phyloP scores from a whole-genome alignment of 495 filamentous ascomycete species.

The Aspergillus saccharolyticus region DNA sequence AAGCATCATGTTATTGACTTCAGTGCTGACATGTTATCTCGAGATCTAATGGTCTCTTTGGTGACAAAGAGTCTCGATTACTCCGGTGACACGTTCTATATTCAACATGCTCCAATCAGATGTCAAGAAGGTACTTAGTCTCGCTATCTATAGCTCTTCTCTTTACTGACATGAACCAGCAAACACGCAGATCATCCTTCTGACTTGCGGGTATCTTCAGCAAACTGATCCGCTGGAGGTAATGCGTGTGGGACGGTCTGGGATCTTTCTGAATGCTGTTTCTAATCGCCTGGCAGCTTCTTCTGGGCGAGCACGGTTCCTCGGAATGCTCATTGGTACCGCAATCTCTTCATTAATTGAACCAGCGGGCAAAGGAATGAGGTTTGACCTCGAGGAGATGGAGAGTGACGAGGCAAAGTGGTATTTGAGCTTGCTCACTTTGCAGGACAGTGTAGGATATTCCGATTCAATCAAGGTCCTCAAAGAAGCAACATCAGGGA shows the following conservation, averaged over 20 bases:
- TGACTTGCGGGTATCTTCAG: conserved; percentile 71
- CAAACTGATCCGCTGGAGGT: conserved; percentile 56
- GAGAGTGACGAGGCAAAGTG: conserved; percentile 65
- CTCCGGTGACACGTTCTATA: conserved; percentile 82
- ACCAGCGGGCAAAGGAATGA: conserved; percentile 63
- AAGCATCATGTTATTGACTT: not conserved
- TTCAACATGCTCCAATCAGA: conserved; percentile 73
- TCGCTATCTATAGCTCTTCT: not conserved
- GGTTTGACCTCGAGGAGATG: conserved; percentile 81
- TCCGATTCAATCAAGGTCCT: conserved; percentile 45
- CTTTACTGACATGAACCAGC: conserved; percentile 44
- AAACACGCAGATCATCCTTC: conserved; percentile 72
- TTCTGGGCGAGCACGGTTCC: conserved; percentile 67
- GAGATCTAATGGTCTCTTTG: conserved; percentile 50
- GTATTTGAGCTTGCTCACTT: conserved; percentile 63
- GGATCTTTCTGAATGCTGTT: conserved; percentile 66
- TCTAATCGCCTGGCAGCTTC: conserved; percentile 82
- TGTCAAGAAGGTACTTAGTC: conserved; percentile 73
- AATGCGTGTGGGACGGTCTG: conserved; percentile 60
- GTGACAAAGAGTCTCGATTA: conserved; percentile 62
- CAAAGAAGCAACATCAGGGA: conserved; percentile 5
- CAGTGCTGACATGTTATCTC: conserved; percentile 17
- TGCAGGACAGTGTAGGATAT: conserved; percentile 60
- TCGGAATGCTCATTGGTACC: conserved; percentile 87
- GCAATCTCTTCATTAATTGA: conserved; percentile 78